A percentile compares a stretch with the other conserved stretches of the same genome.
Evolutionary conservation across 2,329 filamentous ascomycete genomes (phyloP).

Genomic region (Phaeophleospora eucalypticola): DNA sequence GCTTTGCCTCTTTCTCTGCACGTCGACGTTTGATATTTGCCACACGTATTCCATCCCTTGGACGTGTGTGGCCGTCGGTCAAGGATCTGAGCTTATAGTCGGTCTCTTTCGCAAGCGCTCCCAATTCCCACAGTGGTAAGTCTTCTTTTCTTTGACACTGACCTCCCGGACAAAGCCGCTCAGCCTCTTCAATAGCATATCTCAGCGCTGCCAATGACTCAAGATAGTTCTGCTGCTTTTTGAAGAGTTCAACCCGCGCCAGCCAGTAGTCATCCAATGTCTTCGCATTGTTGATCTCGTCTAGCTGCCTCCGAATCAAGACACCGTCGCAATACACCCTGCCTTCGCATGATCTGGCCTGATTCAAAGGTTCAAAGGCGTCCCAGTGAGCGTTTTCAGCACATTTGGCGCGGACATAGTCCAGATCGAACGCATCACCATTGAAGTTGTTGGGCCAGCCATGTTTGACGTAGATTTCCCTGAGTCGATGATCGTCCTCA

Average conservation of each 20-base stretch:
- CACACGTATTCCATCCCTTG: background rate
- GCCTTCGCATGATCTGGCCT: constrained; percentile 4
- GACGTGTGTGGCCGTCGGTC: no score
- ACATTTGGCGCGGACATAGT: constrained; percentile 6
- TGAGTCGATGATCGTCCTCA: constrained; percentile 3
- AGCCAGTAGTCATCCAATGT: constrained; percentile 10
- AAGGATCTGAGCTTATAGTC: constrained; percentile 1
- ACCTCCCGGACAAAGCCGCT: constrained; percentile 7
- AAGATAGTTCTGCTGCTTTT: constrained; percentile 3
- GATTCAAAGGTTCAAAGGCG: constrained; percentile 9
- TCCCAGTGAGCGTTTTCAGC: constrained; percentile 7
- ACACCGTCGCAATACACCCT: constrained; percentile 1
- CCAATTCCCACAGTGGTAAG: constrained; percentile 15
- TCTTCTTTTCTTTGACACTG: constrained; percentile 12
- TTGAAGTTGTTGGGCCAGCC: constrained; percentile 18
- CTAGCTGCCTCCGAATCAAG: background rate
- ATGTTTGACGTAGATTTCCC: constrained; percentile 6
- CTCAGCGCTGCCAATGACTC: constrained; percentile 1
- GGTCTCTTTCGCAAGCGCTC: constrained; percentile 7
- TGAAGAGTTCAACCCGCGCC: constrained; percentile 11
- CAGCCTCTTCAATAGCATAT: constrained; percentile 3
- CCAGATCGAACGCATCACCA: constrained; percentile 13
- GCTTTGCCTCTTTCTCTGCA: background rate
- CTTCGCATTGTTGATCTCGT: constrained; percentile 5
- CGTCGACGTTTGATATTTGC: background rate